Conservation (phyloP, 306 rosid species). For the Casuarina equisetifolia region DNA sequence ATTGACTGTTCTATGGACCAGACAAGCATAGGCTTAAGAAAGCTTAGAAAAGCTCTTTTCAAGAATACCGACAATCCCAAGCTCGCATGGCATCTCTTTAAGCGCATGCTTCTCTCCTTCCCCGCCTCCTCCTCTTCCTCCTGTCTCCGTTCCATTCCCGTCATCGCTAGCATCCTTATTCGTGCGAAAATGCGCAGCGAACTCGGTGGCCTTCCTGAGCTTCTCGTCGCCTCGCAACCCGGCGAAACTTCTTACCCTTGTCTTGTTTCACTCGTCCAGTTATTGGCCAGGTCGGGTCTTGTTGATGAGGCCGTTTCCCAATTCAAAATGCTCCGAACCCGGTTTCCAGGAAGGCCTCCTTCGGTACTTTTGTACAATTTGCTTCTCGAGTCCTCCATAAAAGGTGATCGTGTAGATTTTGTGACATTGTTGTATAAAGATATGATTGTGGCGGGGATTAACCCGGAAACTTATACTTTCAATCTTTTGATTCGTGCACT, state of each 20-base stretch:
- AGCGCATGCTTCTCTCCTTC: conserved; percentile 59
- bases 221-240: conserved; percentile 42
- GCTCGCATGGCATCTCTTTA: conserved; percentile 81
- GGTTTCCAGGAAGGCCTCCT: conserved; percentile 51
- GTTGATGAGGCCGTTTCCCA: conserved; percentile 48
- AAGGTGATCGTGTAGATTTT: conserved; percentile 35
- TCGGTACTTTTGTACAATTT: conserved; percentile 56
- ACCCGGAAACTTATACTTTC: conserved; percentile 75
- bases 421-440: conserved; percentile 71
- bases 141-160: conserved; percentile 37
- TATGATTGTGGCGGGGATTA: conserved; percentile 60
- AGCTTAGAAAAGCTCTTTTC: conserved; percentile 43
- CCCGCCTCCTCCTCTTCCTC: conserved; percentile 21
- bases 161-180: conserved; percentile 59
- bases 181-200: conserved; percentile 54
- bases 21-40: conserved; percentile 19
- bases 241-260: conserved; percentile 46
- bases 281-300: conserved; percentile 49
- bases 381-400: conserved; percentile 53
- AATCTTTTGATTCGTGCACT: conserved; percentile 58
- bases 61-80: conserved; percentile 59
- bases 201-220: conserved; percentile 52
- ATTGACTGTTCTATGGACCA: conserved; percentile 33
- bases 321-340: conserved; percentile 63
- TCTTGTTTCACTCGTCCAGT: conserved; percentile 41